phyloP scores from a whole-genome alignment of 768 basidiomycete species.

The Agaricus blazei region DNA sequence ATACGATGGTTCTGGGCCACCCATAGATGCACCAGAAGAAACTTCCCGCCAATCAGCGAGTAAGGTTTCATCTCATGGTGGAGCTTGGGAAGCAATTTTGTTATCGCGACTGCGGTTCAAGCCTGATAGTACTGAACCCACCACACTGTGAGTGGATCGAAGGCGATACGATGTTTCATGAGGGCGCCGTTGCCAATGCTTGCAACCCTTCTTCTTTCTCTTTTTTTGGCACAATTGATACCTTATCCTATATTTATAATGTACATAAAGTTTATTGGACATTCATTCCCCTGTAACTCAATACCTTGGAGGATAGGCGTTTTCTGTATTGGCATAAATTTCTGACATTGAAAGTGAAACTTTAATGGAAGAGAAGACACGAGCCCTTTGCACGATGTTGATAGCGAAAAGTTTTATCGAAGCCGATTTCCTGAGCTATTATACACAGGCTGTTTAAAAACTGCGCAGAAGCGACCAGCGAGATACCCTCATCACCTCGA shows the following conservation, averaged over 20 bases:
- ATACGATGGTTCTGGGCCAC: slow-evolving; percentile 12
- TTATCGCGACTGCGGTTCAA: slow-evolving; percentile 64
- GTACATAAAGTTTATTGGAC: no score
- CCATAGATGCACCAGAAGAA: neutral
- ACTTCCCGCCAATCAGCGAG: slow-evolving; percentile 24
- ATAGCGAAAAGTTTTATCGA: no score
- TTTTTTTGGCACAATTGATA: no score
- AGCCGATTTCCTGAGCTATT: no score
- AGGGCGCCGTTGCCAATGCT: neutral
- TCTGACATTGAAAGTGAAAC: no score
- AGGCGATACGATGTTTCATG: neutral
- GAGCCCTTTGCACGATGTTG: no score
- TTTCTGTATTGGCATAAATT: no score
- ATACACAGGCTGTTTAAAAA: neutral
- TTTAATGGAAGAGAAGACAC: no score
- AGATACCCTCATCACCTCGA: neutral
- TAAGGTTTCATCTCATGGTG: slow-evolving; percentile 24
- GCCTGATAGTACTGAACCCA: slow-evolving; percentile 54
- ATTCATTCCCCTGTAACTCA: no score
- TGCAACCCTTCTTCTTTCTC: no score
- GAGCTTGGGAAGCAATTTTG: slow-evolving; percentile 53
- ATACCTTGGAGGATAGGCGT: no score
- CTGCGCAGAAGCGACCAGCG: neutral
- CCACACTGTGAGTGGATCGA: slow-evolving; percentile 15
- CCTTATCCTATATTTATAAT: no score